These are phyloP conservation scores for Epichloe elymi DNA, from an alignment of 2,329 filamentous ascomycete species.

Conservation along the genomic window DNA sequence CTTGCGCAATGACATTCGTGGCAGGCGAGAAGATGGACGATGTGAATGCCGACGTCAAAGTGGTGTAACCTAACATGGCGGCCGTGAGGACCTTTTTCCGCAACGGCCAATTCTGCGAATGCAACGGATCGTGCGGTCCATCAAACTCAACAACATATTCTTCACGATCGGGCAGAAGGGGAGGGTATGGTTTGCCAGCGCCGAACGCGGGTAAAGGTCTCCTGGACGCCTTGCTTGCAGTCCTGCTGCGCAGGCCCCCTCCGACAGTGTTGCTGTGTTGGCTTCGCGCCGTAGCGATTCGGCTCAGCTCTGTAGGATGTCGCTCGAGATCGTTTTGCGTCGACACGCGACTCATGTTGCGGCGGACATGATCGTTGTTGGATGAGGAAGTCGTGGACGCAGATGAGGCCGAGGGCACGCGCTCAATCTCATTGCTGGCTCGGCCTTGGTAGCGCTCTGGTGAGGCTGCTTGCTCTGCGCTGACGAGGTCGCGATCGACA, in stretches of 20 bases:
- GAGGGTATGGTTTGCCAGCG: conserved; percentile 61
- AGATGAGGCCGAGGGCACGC: conserved; percentile 41
- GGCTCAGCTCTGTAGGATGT: conserved; percentile 54
- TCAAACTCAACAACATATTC: conserved; percentile 79
- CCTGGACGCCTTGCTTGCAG: conserved; percentile 32
- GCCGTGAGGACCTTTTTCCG: conserved; percentile 63
- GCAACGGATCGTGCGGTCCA: conserved; percentile 67
- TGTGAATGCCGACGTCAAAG: conserved; percentile 57
- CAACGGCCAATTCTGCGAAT: conserved; percentile 77
- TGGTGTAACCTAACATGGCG: conserved; percentile 59
- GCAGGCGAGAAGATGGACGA: conserved; percentile 65
- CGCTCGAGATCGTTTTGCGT: conserved; percentile 57
- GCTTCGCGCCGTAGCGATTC: conserved; percentile 57
- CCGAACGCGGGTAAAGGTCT: conserved; percentile 57
- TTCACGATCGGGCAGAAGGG: conserved; percentile 54
- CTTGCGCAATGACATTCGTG: conserved; percentile 38
- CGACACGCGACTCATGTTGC: conserved; percentile 45
- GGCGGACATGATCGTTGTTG: conserved; percentile 20
- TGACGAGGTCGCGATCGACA: conserved; percentile 39
- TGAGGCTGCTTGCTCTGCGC: conserved; percentile 42
- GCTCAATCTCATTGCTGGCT: conserved; percentile 43
- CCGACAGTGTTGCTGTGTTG: conserved; percentile 67
- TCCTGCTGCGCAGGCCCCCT: conserved; percentile 22
- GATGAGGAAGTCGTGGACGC: conserved; percentile 35
- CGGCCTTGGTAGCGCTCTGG: conserved; percentile 25